Evolutionary conservation across 805 yeast genomes (phyloP).

Genomic region (Lachancea meyersii): DNA sequence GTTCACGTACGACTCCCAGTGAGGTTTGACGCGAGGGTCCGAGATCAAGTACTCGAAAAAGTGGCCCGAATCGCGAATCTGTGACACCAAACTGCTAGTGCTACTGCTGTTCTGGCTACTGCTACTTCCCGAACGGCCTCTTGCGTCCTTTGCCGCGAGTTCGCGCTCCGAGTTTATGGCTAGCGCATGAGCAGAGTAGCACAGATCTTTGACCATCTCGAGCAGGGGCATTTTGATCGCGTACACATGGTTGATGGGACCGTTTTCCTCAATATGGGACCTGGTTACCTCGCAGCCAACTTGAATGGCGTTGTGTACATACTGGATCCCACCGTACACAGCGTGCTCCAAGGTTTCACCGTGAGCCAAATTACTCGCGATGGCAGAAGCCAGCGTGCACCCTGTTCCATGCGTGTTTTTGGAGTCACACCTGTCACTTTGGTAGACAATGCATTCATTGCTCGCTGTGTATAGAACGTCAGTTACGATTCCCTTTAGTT

Average conservation of each 20-base stretch:
- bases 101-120: constrained; percentile 3
- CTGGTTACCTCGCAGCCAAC: constrained; percentile 34
- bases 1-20: constrained; percentile 53
- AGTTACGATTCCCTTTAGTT: constrained; percentile 34
- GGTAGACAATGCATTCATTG: constrained; percentile 38
- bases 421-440: constrained; percentile 42
- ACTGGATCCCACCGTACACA: constrained; percentile 52
- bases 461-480: constrained; percentile 50
- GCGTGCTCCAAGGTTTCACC: constrained; percentile 44
- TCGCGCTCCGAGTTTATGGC: background rate
- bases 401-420: constrained; percentile 83
- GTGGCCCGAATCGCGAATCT: constrained; percentile 12
- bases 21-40: constrained; percentile 49
- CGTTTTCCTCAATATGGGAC: constrained; percentile 46
- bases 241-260: constrained; percentile 69
- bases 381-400: constrained; percentile 76
- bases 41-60: constrained; percentile 45
- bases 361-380: constrained; percentile 67
- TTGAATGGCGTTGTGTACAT: constrained; percentile 59
- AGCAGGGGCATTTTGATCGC: constrained; percentile 33
- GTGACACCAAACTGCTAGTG: constrained; percentile 6
- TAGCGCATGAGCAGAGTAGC: constrained; percentile 23
- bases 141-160: background rate
- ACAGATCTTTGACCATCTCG: constrained; percentile 31
- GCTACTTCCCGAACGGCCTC: background rate